Base-by-base conservation (phyloP, 805 yeast species). In the Maudiozyma barnettii region DNA sequence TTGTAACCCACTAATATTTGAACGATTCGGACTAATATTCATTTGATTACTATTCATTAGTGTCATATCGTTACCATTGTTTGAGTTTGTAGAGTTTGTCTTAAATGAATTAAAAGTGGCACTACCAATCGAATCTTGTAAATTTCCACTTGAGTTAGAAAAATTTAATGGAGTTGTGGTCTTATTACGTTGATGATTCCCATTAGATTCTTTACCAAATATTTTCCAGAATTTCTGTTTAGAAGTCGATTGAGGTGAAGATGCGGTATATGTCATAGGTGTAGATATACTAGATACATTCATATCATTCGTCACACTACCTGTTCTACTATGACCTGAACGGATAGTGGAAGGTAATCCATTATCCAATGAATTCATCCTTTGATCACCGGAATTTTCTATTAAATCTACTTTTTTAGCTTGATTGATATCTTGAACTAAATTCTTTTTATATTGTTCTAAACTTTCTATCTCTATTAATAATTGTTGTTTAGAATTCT, bases 381-480 rank as follows among this genome's bases (percentile, higher is more conserved):
- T 10, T 10, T 2, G 31, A 2, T 29, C 31, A 40, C 33, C 20
- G 21, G n/a, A 30, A 29, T 45, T n/a, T 39, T 23, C 19, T 5
- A 18, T 9, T 7, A 19, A 18, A 37, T 19, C 10, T n/a, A 43
- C 29, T 3, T 18, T 39, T 39, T 47, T 54, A 39, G 76, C 54
- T 4, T 54, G 56, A 6, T 60, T 54, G 23, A 81, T 65, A 46
- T 81, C 86, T 16, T 54, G 51, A 42, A 64, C 66, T 45, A 87
- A 63, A 16, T 65, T 62, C 31, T 66, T 69, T 63, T 75, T 81
- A 42, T 74, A 73, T 0, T 55, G 50, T 29, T 66, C 71, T 51
- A 88, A 66, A 18, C 67, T 73, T 43, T 70, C 74, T 13, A 84
- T 70, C 37, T 83, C 88, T 39, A 66, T 68, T 19, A 67, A 48